Conservation (phyloP, 2,329 filamentous ascomycete species). For the Apiospora phragmitis region DNA sequence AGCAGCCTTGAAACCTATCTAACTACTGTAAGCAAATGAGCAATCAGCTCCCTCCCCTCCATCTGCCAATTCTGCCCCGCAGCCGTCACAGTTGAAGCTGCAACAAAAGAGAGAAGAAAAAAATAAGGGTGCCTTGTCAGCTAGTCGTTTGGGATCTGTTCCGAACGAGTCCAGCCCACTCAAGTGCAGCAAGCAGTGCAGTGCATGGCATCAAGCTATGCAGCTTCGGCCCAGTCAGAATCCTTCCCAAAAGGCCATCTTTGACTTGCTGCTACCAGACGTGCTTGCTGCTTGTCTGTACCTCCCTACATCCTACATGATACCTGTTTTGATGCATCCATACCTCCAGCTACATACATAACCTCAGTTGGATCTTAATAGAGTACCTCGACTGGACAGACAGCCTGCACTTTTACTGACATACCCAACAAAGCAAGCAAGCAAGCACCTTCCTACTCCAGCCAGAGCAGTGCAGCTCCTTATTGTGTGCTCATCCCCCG, state of each 20-base stretch:
- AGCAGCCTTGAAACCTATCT: not conserved
- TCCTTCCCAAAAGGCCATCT: not conserved
- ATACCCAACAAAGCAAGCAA: slow-evolving; percentile 1
- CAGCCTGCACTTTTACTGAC: slow-evolving; percentile 6
- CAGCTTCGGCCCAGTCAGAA: slow-evolving; percentile 3
- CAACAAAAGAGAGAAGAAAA: not conserved
- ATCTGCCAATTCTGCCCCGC: slow-evolving; percentile 3
- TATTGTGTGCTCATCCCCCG: not conserved
- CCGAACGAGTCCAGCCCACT: slow-evolving; percentile 6
- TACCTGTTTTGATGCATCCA: not conserved
- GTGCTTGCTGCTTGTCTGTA: not conserved
- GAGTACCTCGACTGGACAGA: slow-evolving; percentile 2
- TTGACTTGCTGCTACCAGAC: not conserved
- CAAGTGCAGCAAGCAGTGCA: slow-evolving; percentile 1
- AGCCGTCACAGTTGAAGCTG: not conserved
- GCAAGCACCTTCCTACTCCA: slow-evolving; percentile 7
- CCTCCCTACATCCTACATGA: not conserved
- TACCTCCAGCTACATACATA: slow-evolving; percentile 6
- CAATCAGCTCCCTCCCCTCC: not conserved
- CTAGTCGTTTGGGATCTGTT: slow-evolving; percentile 1
- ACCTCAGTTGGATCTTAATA: not conserved
- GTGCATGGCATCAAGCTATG: not conserved
- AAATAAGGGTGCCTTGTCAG: slow-evolving; percentile 2
- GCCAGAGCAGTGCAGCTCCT: not conserved
- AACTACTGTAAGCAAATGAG: slow-evolving; percentile 12